A percentile compares a stretch with the other conserved stretches of the same genome.
Evolutionary conservation across 192 early-diverging fungal genomes (phyloP).

Genomic region (Coemansia sp.): DNA sequence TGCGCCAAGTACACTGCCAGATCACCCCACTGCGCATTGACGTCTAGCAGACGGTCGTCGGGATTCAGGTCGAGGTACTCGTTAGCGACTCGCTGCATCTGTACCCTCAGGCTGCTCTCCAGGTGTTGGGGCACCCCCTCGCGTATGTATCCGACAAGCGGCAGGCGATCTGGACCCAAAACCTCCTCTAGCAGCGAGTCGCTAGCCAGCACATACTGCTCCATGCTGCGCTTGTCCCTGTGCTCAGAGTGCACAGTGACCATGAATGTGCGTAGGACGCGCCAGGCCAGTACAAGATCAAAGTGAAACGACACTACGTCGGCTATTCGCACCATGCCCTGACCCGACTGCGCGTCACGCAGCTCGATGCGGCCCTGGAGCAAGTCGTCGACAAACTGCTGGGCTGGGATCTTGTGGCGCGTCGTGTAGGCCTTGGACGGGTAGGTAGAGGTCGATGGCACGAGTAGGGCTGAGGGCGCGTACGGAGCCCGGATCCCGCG

Average conservation of each 20-base stretch:
- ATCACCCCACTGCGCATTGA: constrained; percentile 54
- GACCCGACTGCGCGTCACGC: constrained; percentile 49
- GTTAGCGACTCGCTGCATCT: constrained; percentile 44
- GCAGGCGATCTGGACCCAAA: constrained; percentile 49
- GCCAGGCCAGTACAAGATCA: constrained; percentile 28
- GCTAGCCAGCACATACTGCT: constrained; percentile 35
- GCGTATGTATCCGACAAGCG: constrained; percentile 50
- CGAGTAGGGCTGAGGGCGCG: constrained; percentile 39
- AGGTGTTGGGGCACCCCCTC: constrained; percentile 41
- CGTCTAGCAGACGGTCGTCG: constrained; percentile 50
- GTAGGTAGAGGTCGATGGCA: constrained; percentile 56
- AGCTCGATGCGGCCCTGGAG: constrained; percentile 51
- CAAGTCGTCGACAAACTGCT: constrained; percentile 51
- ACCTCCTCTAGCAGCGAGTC: constrained; percentile 52
- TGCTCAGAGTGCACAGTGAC: constrained; percentile 24
- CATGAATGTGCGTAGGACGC: constrained; percentile 24
- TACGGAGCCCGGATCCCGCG: constrained; percentile 30
- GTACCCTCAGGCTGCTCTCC: constrained; percentile 23
- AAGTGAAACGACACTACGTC: constrained; percentile 44
- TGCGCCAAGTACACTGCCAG: constrained; percentile 51
- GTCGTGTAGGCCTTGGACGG: constrained; percentile 48
- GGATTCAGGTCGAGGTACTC: constrained; percentile 53
- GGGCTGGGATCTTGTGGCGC: constrained; percentile 33
- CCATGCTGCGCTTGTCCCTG: constrained; percentile 22
- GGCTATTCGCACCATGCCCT: constrained; percentile 37